Evolutionary conservation across 495 filamentous ascomycete genomes (phyloP).

Genomic region (Cercophora newfieldiana): DNA sequence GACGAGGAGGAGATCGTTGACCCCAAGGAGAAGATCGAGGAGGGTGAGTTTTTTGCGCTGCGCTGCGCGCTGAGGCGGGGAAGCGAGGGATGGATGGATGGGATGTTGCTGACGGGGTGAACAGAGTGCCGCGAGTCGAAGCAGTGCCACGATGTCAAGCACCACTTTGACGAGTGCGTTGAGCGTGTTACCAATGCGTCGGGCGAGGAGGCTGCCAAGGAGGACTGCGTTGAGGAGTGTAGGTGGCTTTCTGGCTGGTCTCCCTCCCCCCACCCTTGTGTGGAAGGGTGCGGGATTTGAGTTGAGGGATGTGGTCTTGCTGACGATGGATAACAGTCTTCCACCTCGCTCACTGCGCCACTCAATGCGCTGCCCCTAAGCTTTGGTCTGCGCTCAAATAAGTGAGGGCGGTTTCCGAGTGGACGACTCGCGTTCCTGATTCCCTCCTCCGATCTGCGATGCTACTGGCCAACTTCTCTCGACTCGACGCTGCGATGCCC

Average conservation of each 20-base stretch:
- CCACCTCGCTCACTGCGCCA: slow-evolving; percentile 94
- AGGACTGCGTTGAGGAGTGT: slow-evolving; percentile 99
- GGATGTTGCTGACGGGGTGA: slow-evolving; percentile 30
- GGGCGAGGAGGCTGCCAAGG: slow-evolving; percentile 61
- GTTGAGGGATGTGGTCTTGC: slow-evolving; percentile 15
- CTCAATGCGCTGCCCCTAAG: slow-evolving; percentile 90
- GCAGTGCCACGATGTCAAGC: slow-evolving; percentile 82
- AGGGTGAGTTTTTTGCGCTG: slow-evolving; percentile 64
- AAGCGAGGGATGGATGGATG: background rate
- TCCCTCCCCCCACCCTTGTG: background rate
- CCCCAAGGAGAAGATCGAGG: slow-evolving; percentile 82
- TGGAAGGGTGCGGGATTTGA: background rate
- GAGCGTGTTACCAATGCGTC: slow-evolving; percentile 82
- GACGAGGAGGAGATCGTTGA: slow-evolving; percentile 90
- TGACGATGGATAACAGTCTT: slow-evolving; percentile 66
- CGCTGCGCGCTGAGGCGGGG: background rate
- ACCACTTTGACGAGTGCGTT: slow-evolving; percentile 97
- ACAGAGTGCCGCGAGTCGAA: slow-evolving; percentile 85
- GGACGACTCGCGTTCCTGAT: background rate
- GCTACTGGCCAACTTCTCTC: background rate
- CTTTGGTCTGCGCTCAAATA: slow-evolving; percentile 90
- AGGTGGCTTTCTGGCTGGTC: slow-evolving; percentile 54
- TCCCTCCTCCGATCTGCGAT: background rate
- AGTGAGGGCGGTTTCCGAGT: slow-evolving; percentile 25
- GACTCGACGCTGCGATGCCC: background rate